These are phyloP conservation scores for Gnomoniopsis smithogilvyi DNA, from an alignment of 2,329 filamentous ascomycete genomes.

Conservation along the genomic window DNA sequence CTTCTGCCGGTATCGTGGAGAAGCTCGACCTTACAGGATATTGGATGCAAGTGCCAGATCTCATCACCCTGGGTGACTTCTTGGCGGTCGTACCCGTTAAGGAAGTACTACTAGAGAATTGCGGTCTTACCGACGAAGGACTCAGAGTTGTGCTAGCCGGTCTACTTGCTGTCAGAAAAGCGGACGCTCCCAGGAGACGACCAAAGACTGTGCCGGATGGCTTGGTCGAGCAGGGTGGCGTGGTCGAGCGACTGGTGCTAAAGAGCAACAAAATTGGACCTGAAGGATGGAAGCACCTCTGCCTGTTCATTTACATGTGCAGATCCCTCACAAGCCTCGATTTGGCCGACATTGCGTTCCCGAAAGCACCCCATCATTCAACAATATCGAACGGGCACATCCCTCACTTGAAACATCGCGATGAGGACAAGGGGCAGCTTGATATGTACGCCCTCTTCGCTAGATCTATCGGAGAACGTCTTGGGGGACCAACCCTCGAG, in stretches of 20 bases:
- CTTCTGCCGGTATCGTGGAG: constrained; percentile 70
- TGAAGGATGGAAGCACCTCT: constrained; percentile 89
- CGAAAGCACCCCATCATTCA: constrained; percentile 32
- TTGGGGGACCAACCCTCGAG: constrained; percentile 74
- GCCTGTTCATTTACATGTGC: constrained; percentile 86
- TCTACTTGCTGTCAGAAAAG: constrained; percentile 73
- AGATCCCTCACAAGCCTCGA: constrained; percentile 83
- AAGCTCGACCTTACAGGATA: constrained; percentile 84
- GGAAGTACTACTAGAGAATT: constrained; percentile 82
- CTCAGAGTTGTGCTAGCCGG: constrained; percentile 83
- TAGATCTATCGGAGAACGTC: constrained; percentile 71
- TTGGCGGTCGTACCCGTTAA: constrained; percentile 88
- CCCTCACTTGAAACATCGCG: constrained; percentile 26
- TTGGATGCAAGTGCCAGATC: constrained; percentile 76
- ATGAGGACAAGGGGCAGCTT: constrained; percentile 19
- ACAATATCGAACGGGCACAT: constrained; percentile 20
- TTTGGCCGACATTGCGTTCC: constrained; percentile 80
- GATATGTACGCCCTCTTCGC: constrained; percentile 67
- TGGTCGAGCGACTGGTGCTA: constrained; percentile 81
- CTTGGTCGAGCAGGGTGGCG: constrained; percentile 56
- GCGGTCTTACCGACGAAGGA: constrained; percentile 81
- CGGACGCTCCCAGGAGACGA: constrained; percentile 44
- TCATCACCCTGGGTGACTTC: constrained; percentile 88
- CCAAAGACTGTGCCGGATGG: constrained; percentile 35
- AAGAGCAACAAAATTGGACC: constrained; percentile 89